Evolutionary conservation across 257 asterid species (phyloP), one percentile per base, ranked within the genome.

Genomic region (Ophiorrhiza pumila): DNA sequence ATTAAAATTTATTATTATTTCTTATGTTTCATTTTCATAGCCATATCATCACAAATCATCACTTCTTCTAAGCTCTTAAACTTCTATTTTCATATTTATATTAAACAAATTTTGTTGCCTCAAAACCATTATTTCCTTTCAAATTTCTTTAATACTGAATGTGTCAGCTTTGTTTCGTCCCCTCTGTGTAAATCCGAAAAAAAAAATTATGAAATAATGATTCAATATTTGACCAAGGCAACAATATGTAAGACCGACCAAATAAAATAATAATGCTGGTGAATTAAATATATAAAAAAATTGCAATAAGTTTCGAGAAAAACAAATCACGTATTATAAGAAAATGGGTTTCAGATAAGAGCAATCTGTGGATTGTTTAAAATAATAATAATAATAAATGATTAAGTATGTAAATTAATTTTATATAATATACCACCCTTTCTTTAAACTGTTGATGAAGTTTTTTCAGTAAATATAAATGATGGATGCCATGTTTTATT

Each of bases 311-410:
- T 73, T 35, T 70, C 10, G 25, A 67, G 65, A 49, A 63, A 65
- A 62, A 14, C 50, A 60, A 49, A 65, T 59, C 25, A 22, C 9
- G 42, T 68, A 74, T 47, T 45, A n/a, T 43, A 77, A 41, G 34
- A 78, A 72, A 84, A 79, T 82, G 35, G 77, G 83, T 76, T 85
- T 67, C 76, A 82, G 87, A 85, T 85, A 82, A 82, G 85, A 80
- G 69, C 83, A 76, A 76, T 77, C 41, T 50, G 32, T 66, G 50
- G n/a, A n/a, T 71, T 78, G 65, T 62, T 62, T 53, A 62, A 69
- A 71, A 46, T 71, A 53, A 45, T 32, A 32, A 37, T 43, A 58
- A n/a, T n/a, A n/a, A 11, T 17, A 34, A 27, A 45, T 47, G 76
- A 61, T 46, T 57, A 23, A 5, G 76, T n/a, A 27, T 31, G 63